phyloP scores from a whole-genome alignment of 2,329 filamentous ascomycete genomes.

The Xylaria sp. region DNA sequence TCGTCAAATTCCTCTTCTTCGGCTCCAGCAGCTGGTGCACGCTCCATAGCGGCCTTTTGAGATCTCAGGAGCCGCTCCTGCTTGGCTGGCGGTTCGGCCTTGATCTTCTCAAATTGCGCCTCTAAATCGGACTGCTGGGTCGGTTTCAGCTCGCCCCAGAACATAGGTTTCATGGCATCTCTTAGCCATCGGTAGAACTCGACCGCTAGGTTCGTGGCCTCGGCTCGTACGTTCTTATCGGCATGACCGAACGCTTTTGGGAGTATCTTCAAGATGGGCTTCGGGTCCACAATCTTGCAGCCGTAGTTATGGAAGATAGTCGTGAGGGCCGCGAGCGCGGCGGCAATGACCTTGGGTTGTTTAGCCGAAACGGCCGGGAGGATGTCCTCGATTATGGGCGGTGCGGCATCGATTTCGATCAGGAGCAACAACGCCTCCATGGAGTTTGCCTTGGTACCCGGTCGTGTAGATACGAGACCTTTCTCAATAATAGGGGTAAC shows the following conservation, averaged over 20 bases:
- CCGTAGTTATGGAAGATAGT: constrained; percentile 92
- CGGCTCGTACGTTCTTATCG: constrained; percentile 96
- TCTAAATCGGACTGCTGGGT: constrained; percentile 95
- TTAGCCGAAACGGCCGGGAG: constrained; percentile 56
- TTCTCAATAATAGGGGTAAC: constrained; percentile 87
- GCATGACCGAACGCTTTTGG: constrained; percentile 94
- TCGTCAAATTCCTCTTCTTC: constrained; percentile 62
- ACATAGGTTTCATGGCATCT: constrained; percentile 97
- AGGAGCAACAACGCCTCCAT: constrained; percentile 86
- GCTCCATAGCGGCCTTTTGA: constrained; percentile 81
- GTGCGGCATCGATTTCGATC: constrained; percentile 84
- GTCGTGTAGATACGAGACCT: constrained; percentile 82
- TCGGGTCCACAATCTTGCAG: constrained; percentile 91
- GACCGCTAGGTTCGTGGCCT: constrained; percentile 87
- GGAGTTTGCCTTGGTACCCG: constrained; percentile 84
- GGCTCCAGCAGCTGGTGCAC: constrained; percentile 63
- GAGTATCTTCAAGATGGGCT: constrained; percentile 83
- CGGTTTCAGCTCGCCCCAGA: constrained; percentile 93
- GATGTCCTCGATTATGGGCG: constrained; percentile 87
- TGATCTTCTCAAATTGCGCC: constrained; percentile 90
- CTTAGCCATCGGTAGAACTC: constrained; percentile 97
- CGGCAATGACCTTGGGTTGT: constrained; percentile 42
- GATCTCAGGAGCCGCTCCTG: constrained; percentile 86
- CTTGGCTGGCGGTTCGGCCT: constrained; percentile 82
- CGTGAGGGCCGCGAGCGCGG: constrained; percentile 62